phyloP scores from a whole-genome alignment of 108 stramenopile genomes.

The Pseudonitzschia multistriata region DNA sequence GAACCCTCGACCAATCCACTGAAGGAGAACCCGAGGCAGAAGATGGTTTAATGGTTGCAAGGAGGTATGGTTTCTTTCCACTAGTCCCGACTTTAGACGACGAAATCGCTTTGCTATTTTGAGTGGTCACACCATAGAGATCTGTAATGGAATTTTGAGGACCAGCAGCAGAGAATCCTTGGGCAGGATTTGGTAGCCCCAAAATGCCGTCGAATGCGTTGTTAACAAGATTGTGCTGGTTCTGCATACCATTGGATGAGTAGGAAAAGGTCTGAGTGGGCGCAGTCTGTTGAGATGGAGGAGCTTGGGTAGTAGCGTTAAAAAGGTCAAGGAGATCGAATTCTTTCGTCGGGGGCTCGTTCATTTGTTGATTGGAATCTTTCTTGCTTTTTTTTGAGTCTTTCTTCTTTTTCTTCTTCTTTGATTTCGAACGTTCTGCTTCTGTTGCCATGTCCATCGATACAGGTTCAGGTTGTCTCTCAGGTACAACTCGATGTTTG shows the following conservation, averaged over 20 bases:
- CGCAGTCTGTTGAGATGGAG: neutral
- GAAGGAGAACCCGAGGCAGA: conserved; percentile 28
- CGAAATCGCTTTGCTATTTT: neutral
- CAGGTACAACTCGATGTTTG: conserved; percentile 65
- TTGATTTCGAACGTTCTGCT: conserved; percentile 26
- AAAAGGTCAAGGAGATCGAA: conserved; percentile 59
- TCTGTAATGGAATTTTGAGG: conserved; percentile 11
- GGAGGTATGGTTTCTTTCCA: conserved; percentile 23
- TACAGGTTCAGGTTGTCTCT: conserved; percentile 22
- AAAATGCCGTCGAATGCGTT: conserved; percentile 80
- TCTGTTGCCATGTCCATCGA: neutral
- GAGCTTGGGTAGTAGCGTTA: conserved; percentile 10
- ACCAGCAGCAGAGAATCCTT: conserved; percentile 3
- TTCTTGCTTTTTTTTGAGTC: conserved; percentile 30
- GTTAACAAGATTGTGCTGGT: conserved; percentile 42
- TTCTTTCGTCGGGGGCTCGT: conserved; percentile 23
- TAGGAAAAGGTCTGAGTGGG: conserved; percentile 15
- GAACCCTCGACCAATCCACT: conserved; percentile 38
- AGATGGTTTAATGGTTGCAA: conserved; percentile 31
- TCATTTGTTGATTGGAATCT: neutral
- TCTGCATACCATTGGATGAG: conserved; percentile 2
- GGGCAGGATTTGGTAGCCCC: conserved; percentile 42
- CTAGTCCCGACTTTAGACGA: neutral
- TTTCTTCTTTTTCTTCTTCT: conserved; percentile 50
- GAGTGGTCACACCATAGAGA: conserved; percentile 3